These are phyloP conservation scores for Russula griseocarnosa DNA, from an alignment of 768 basidiomycete genomes.

Conservation along the genomic window DNA sequence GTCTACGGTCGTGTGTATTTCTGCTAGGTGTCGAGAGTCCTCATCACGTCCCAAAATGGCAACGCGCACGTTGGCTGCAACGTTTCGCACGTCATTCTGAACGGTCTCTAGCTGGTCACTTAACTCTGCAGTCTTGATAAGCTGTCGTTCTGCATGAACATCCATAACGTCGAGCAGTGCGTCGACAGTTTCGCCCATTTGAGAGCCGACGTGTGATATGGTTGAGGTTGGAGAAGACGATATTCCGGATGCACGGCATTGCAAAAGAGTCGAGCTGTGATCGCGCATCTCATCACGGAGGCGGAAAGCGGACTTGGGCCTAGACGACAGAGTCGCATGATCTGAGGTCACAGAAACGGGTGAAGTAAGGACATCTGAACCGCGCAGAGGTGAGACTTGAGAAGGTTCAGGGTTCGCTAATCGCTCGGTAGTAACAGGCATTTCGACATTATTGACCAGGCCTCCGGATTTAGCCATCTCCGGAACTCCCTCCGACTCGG, in stretches of 20 bases:
- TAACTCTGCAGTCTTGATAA: conserved; percentile 23
- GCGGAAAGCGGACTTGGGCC: conserved; percentile 28
- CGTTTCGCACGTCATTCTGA: conserved; percentile 19
- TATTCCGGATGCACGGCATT: not conserved
- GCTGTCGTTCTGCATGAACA: conserved; percentile 27
- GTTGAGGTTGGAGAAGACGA: conserved; percentile 2
- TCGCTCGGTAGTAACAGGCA: not conserved
- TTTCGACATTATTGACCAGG: not conserved
- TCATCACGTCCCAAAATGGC: conserved; percentile 19
- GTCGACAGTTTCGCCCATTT: conserved; percentile 4
- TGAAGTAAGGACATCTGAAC: conserved; percentile 8
- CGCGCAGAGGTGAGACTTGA: not conserved
- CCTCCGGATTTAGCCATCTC: not conserved
- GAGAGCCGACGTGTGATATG: conserved; percentile 15
- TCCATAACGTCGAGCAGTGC: conserved; percentile 25
- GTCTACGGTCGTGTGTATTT: conserved; percentile 17
- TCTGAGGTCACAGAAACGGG: conserved; percentile 22
- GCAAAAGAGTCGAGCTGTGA: not conserved
- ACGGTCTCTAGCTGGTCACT: conserved; percentile 14
- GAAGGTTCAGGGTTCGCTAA: conserved; percentile 1
- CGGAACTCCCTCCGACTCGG: not conserved
- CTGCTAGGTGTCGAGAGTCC: conserved; percentile 26
- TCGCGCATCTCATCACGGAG: conserved; percentile 28
- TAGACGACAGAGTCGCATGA: not conserved
- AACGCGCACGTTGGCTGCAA: conserved; percentile 16